Percentiles rank a stretch among this genome's conserved stretches.
Conservation (phyloP, 768 basidiomycete genomes). For the Calocera viscosa region DNA sequence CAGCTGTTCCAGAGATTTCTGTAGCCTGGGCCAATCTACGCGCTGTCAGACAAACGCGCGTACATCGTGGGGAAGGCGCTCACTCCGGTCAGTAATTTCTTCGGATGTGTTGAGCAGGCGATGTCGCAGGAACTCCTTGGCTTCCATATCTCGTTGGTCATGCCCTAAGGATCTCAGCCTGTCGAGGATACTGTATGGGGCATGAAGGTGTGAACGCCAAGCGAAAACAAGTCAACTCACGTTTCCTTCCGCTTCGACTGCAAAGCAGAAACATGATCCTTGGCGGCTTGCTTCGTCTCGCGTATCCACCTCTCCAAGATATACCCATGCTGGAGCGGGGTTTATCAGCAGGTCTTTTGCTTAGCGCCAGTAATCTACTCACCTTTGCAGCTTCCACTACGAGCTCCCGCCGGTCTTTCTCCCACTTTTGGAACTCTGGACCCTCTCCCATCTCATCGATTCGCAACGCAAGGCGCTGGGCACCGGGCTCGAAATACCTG, state of each 20-base stretch:
- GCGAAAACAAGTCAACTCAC: not conserved
- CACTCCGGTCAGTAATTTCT: not conserved
- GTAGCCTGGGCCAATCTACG: not conserved
- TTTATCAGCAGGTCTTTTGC: too few species aligned
- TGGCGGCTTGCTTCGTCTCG: not conserved
- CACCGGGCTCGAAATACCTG: too few species aligned
- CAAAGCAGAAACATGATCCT: not conserved
- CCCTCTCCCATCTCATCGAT: too few species aligned
- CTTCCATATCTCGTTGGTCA: not conserved
- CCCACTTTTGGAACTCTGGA: too few species aligned
- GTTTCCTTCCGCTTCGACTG: not conserved
- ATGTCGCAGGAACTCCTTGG: not conserved
- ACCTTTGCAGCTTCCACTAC: too few species aligned
- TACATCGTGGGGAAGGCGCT: not conserved
- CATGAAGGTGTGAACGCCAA: not conserved
- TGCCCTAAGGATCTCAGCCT: not conserved
- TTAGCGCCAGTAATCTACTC: too few species aligned
- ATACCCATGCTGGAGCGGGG: not conserved
- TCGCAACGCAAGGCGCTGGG: too few species aligned
- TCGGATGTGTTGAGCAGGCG: not conserved
- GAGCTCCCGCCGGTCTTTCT: too few species aligned
- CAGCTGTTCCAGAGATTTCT: not conserved
- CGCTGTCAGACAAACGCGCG: not conserved
- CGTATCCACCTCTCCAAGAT: not conserved
- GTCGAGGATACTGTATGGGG: not conserved